Conservation (phyloP, 2,329 filamentous ascomycete species). For the Cercospora sp. region DNA sequence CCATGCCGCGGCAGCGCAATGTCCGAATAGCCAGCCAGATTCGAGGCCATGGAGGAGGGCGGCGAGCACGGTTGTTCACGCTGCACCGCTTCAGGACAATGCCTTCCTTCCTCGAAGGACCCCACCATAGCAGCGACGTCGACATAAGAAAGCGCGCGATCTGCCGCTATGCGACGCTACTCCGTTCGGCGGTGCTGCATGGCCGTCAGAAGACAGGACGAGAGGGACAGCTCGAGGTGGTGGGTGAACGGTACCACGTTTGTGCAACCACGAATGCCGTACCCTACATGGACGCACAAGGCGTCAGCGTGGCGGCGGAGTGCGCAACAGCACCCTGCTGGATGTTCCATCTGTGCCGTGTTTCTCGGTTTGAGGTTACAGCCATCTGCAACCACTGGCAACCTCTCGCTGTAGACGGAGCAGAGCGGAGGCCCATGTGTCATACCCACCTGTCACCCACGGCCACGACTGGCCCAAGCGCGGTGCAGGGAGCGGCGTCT, state of each 20-base stretch:
- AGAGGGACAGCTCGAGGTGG: not conserved
- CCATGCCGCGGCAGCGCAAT: not conserved
- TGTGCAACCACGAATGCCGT: constrained; percentile 13
- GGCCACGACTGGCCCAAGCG: not conserved
- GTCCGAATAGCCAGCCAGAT: not conserved
- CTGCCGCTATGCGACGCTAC: constrained; percentile 37
- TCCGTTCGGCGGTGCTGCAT: constrained; percentile 29
- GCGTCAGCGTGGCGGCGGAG: constrained; percentile 5
- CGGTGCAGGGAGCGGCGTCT: constrained; percentile 6
- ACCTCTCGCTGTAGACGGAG: not conserved
- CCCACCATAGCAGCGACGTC: constrained; percentile 35
- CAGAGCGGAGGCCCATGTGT: constrained; percentile 17
- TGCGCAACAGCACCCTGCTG: constrained; percentile 5
- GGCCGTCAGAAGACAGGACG: constrained; percentile 19
- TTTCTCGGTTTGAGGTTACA: not conserved
- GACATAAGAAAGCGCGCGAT: constrained; percentile 37
- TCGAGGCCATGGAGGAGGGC: not conserved
- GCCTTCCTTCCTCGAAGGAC: constrained; percentile 14
- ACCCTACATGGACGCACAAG: not conserved
- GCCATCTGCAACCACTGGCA: not conserved
- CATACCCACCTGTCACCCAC: constrained; percentile 22
- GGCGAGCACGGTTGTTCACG: not conserved
- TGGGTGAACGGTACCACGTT: constrained; percentile 14
- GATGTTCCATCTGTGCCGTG: constrained; percentile 10
- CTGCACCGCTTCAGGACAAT: constrained; percentile 5